Evolutionary conservation across 139 green algal genomes (phyloP).

Genomic region (Haematococcus sp.): DNA sequence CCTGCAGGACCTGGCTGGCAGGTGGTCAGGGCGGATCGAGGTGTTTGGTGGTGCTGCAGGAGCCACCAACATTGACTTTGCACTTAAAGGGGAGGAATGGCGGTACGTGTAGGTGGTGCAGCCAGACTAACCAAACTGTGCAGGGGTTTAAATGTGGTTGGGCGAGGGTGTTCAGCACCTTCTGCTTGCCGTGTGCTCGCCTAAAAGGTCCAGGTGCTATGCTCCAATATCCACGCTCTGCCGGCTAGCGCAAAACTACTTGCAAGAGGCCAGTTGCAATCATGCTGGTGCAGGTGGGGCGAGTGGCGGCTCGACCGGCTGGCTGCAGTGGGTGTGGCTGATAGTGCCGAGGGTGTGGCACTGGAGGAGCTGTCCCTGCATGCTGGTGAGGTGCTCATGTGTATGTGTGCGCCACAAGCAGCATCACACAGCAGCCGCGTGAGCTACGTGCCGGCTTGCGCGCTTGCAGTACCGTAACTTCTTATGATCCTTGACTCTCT

Average conservation of each 20-base stretch:
- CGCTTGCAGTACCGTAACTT: neutral
- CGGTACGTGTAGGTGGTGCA: constrained; percentile 49
- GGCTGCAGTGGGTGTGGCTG: constrained; percentile 51
- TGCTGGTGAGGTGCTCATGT: constrained; percentile 32
- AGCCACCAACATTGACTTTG: constrained; percentile 68
- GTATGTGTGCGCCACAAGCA: constrained; percentile 25
- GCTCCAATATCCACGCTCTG: too few relatives aligned
- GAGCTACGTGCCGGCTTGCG: too few relatives aligned
- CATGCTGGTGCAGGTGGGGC: constrained; percentile 5
- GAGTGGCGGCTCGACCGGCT: neutral
- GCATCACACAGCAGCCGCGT: neutral
- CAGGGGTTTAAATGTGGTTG: too few relatives aligned
- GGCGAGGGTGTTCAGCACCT: too few relatives aligned
- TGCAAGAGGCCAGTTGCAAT: too few relatives aligned
- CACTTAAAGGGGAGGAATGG: constrained; percentile 67
- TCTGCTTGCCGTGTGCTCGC: too few relatives aligned
- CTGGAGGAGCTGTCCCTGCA: constrained; percentile 71
- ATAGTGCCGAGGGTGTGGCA: constrained; percentile 78
- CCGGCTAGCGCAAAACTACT: too few relatives aligned
- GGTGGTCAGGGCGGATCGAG: constrained; percentile 73
- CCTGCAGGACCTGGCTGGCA: constrained; percentile 71
- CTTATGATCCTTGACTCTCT: neutral
- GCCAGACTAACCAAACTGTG: too few relatives aligned
- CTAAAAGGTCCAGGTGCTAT: too few relatives aligned
- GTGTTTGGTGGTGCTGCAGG: constrained; percentile 65